Evolutionary conservation across 225 moss, liverwort and hornwort species (phyloP).

Genomic region (Marchantia polymorpha): DNA sequence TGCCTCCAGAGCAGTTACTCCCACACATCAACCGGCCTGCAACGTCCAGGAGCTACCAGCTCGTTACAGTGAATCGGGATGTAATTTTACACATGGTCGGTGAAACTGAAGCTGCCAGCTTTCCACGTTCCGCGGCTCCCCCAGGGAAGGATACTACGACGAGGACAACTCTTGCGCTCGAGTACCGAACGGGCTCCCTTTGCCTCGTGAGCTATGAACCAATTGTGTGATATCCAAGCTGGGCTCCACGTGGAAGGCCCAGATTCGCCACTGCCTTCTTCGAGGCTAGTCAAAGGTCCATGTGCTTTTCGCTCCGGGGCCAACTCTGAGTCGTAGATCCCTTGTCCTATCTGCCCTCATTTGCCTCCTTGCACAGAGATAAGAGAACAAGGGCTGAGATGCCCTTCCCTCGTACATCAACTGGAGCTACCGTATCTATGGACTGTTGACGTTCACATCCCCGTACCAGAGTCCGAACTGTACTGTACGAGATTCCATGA

Average conservation of each 20-base stretch:
- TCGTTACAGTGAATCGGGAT: background rate
- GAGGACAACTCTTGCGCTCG: background rate
- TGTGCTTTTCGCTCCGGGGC: background rate
- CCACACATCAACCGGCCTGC: background rate
- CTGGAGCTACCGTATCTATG: background rate
- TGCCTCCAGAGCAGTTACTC: background rate
- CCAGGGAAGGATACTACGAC: background rate
- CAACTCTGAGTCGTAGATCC: background rate
- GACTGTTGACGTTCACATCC: no score
- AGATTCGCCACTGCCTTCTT: background rate
- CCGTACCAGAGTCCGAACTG: no score
- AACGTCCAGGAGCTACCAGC: background rate
- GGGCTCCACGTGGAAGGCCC: background rate
- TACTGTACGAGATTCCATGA: no score
- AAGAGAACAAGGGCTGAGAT: conserved; percentile 9
- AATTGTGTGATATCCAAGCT: conserved; percentile 1
- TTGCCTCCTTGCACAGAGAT: background rate
- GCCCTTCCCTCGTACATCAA: no score
- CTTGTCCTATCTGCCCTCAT: background rate
- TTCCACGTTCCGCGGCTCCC: background rate
- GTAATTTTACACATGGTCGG: background rate
- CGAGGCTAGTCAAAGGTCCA: background rate
- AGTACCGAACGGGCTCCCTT: no score
- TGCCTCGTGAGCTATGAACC: background rate
- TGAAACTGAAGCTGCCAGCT: background rate